Conservation (phyloP, 2,329 filamentous ascomycete genomes). For the Teratosphaeriaceae sp. region DNA sequence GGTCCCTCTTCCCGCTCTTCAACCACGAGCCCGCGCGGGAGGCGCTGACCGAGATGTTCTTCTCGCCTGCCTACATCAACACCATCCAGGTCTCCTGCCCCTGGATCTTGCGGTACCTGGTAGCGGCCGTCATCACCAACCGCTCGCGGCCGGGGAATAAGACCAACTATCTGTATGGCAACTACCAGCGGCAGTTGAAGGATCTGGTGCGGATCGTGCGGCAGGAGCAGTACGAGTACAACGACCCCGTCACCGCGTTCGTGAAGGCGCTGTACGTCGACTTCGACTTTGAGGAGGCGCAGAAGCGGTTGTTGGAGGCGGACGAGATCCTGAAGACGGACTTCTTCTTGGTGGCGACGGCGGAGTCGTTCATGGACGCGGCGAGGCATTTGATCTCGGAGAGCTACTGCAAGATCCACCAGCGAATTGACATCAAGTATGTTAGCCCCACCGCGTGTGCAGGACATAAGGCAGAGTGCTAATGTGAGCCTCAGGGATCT, state of each 20-base stretch:
- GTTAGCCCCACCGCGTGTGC: constrained; percentile 19
- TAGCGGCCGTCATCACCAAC: constrained; percentile 91
- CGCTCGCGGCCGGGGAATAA: constrained; percentile 68
- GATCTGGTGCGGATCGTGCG: constrained; percentile 91
- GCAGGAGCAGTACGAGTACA: constrained; percentile 97
- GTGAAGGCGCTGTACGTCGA: constrained; percentile 92
- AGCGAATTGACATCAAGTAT: constrained; percentile 91
- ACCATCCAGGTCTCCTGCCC: constrained; percentile 97
- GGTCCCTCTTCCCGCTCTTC: constrained; percentile 98
- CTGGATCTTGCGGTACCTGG: constrained; percentile 91
- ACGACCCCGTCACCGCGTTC: constrained; percentile 92
- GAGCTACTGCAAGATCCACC: constrained; percentile 99
- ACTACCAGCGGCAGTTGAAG: constrained; percentile 98
- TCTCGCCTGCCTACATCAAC: constrained; percentile 97
- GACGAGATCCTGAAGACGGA: constrained; percentile 88
- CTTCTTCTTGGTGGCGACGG: constrained; percentile 85
- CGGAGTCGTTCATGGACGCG: constrained; percentile 86
- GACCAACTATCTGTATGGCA: constrained; percentile 90
- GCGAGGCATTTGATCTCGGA: constrained; percentile 96
- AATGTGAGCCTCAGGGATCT: constrained; percentile 55
- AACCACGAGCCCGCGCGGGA: constrained; percentile 92
- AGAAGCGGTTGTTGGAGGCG: constrained; percentile 76
- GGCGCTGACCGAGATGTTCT: constrained; percentile 89
- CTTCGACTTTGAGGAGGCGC: constrained; percentile 96
- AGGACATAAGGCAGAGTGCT: not conserved